Evolutionary conservation across 768 basidiomycete species (phyloP), one percentile per base, ranked within the genome.

Genomic region (Termitomyces sp.): DNA sequence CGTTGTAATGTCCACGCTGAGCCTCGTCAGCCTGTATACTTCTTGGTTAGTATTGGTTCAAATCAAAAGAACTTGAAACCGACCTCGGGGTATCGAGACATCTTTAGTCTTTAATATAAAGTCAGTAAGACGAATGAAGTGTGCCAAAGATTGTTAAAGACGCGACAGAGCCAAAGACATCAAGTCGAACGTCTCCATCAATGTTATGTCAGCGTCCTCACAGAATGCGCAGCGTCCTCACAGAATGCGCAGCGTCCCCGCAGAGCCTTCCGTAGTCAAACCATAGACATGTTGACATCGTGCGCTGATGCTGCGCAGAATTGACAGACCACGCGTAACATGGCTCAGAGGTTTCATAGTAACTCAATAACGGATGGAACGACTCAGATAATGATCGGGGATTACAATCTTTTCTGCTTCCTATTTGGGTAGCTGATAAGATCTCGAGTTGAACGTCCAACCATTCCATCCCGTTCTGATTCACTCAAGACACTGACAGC

Each of bases 1-100:
- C 86, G 63, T 87, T 85, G 68, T 88, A 86, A 54, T 78, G 79
- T 28, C 79, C 69, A 17, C 71, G 76, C 59, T 85, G 85, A 14
- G 75, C 81, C 67, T 88, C 84, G 66, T 88, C 84, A 4, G 82
- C 77, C 83, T 50, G 38, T 3, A n/a, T n/a, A 40, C 15, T 6
- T 15, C 2, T 32, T 11, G 0, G 35, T 37, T 37, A 37, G 34
- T 35, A 15, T 35, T 35, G 9, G 9, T 14, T 12, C 12, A 12
- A 35, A 14, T 12, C 12, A 5, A 14, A 15, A 15, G 14, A 3
- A 32, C 9, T 28, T 8, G 38, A 9, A 10, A 22, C 42, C 5
- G 5, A 22, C 42, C 42, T 42, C 42, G 21, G 12, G 5, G 42
- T 42, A 42, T 42, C 42, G 42, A 42, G 42, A 21, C 42, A 42